A percentile compares a stretch with the other conserved stretches of the same genome.
Conservation (phyloP, 495 filamentous ascomycete species). For the Tuber microsphaerosporum region DNA sequence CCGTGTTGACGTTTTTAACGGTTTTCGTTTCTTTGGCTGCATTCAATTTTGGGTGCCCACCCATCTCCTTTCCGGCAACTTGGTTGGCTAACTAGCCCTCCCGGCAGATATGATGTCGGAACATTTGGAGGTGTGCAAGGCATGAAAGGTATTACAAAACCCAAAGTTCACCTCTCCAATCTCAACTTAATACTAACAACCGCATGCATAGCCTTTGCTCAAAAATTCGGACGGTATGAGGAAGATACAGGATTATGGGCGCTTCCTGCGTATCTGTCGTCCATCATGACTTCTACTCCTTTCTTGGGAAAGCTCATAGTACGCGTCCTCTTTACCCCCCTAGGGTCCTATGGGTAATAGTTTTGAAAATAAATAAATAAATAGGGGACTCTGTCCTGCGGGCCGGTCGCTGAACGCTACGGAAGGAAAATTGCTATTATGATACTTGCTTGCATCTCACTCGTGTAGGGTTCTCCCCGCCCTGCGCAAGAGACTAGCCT, state of each 20-base stretch:
- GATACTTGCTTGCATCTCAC: neutral
- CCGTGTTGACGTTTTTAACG: neutral
- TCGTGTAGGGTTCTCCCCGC: neutral
- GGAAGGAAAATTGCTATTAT: neutral
- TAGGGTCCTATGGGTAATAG: neutral
- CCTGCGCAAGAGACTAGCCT: neutral
- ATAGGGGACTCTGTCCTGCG: neutral
- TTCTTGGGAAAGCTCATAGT: neutral
- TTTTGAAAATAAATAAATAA: neutral
- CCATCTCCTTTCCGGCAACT: neutral
- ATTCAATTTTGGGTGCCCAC: neutral
- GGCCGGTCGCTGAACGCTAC: neutral
- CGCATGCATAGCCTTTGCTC: neutral
- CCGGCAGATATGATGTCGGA: neutral
- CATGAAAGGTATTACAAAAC: neutral
- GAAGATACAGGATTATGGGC: neutral
- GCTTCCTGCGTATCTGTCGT: neutral
- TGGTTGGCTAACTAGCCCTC: neutral
- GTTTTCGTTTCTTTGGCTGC: neutral
- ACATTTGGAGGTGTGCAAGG: neutral
- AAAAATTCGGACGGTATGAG: neutral
- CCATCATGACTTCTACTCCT: slow-evolving; percentile 1
- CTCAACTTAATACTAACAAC: neutral
- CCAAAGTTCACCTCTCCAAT: neutral
- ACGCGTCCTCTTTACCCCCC: neutral